Evolutionary conservation across 1,284 basidiomycete species (phyloP).

Genomic region (Schizopora paradoxa): DNA sequence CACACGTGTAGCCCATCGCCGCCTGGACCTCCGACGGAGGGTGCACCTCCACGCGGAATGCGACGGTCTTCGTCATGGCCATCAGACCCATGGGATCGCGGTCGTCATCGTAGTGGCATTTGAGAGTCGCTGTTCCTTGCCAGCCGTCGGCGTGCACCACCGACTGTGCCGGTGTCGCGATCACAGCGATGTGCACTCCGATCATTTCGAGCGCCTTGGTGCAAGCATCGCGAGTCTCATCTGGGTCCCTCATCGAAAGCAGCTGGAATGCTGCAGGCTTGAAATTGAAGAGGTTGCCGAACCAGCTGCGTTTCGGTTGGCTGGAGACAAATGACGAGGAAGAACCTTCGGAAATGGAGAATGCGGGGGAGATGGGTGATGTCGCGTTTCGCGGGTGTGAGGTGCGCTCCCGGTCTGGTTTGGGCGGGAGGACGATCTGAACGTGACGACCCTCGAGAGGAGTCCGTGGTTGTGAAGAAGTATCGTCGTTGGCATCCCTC

Average conservation of each 20-base stretch:
- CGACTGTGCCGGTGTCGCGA: slow-evolving; percentile 59
- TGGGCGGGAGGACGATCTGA: slow-evolving; percentile 43
- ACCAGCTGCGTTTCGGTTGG: slow-evolving; percentile 75
- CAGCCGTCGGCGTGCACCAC: slow-evolving; percentile 29
- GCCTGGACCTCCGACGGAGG: slow-evolving; percentile 38
- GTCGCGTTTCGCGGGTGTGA: not conserved
- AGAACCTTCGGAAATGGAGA: slow-evolving; percentile 25
- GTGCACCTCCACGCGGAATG: slow-evolving; percentile 75
- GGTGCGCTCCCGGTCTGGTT: slow-evolving; percentile 15
- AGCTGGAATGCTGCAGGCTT: slow-evolving; percentile 65
- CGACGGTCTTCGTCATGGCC: slow-evolving; percentile 55
- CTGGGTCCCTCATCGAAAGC: slow-evolving; percentile 61
- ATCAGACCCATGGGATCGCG: slow-evolving; percentile 54
- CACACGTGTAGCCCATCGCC: slow-evolving; percentile 46
- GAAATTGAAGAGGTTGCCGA: slow-evolving; percentile 85
- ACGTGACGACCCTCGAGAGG: slow-evolving; percentile 34
- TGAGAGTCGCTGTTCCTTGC: slow-evolving; percentile 35
- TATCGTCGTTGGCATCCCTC: slow-evolving; percentile 23
- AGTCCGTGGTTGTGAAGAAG: slow-evolving; percentile 21
- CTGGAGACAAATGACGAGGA: slow-evolving; percentile 35
- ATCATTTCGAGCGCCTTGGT: slow-evolving; percentile 66
- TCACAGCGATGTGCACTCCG: slow-evolving; percentile 53
- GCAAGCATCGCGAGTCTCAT: slow-evolving; percentile 69
- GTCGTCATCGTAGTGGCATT: slow-evolving; percentile 59
- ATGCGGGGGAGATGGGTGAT: slow-evolving; percentile 4